Base-by-base conservation (phyloP, 148 eudicot species). In the Chenopodium album region DNA sequence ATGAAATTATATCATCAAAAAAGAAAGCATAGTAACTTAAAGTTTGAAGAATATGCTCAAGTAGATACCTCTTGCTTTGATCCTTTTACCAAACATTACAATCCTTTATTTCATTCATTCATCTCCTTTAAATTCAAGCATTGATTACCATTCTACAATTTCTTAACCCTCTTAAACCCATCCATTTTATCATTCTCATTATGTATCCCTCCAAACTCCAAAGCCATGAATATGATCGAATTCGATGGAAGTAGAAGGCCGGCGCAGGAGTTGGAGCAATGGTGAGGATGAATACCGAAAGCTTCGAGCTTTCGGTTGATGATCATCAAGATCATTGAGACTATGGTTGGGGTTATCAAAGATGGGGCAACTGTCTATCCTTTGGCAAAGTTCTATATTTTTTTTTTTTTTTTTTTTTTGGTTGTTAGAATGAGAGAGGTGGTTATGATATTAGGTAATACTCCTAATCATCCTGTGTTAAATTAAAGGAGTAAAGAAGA, bases 341-440 rank as follows among this genome's bases (percentile, higher is more conserved):
- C 73, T n/a, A 63, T 20, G 74, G 64, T 52, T 78, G 60, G 26
- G 85, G 71, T 73, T 73, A 71, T 84, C 62, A 44, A 62, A 79
- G 72, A 75, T 59, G 85, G 89, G 91, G 91, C 91, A 89, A 83
- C 88, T 85, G 69, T 56, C 64, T 64, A 85, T 87, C 89, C 89
- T 89, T 89, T 87, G 91, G 91, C 89, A 89, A 85, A 76, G 10
- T 17, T 22, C 31, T 56, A 10, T 50, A 7, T 16, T 28, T 62
- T 63, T 28, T 2, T n/a, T 2, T 2, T n/a, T 2, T 28, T 67
- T 4, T 44, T 16, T 16, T 50, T 78, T 37, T 73, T 73, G 17
- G 23, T 31, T 46, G 60, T 32, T 66, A 46, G 23, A 71, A 46
- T 48, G 7, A 29, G 23, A 44, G 56, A 41, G 48, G 32, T 77